These are phyloP conservation scores for Bidens hawaiensis DNA, from an alignment of 140 eudicot genomes.

Conservation along the genomic window DNA sequence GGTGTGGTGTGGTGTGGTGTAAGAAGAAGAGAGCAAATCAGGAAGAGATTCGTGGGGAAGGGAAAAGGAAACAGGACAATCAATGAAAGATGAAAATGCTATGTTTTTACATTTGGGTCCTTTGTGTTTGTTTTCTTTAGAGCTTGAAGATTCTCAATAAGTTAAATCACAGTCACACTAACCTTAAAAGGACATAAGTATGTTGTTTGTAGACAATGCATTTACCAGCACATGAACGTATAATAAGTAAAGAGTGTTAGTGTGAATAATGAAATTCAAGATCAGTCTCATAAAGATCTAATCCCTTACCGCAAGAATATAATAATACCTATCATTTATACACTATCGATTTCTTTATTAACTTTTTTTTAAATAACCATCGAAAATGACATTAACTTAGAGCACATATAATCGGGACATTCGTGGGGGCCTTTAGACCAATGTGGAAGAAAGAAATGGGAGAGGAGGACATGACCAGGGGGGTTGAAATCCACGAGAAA, in stretches of 20 bases:
- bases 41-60: constrained; percentile 33
- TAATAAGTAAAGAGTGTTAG: neutral
- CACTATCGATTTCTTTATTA: no score
- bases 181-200: no score
- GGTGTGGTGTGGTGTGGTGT: neutral
- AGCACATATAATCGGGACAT: no score
- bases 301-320: neutral
- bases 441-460: no score
- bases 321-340: no score
- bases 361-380: neutral
- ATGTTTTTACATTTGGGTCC: constrained; percentile 11
- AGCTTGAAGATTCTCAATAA: neutral
- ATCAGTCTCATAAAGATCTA: neutral
- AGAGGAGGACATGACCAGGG: no score
- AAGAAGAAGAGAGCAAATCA: constrained; percentile 30
- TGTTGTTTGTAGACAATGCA: no score
- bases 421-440: no score
- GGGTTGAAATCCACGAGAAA: no score
- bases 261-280: neutral
- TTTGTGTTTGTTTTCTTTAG: constrained; percentile 11
- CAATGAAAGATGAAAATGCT: constrained; percentile 16
- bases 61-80: constrained; percentile 17
- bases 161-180: no score
- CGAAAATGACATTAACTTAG: no score
- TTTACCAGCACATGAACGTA: no score